A percentile compares a stretch with the other conserved stretches of the same genome.
Conservation (phyloP, 805 yeast genomes). For the Metschnikowia aberdeeniae region DNA sequence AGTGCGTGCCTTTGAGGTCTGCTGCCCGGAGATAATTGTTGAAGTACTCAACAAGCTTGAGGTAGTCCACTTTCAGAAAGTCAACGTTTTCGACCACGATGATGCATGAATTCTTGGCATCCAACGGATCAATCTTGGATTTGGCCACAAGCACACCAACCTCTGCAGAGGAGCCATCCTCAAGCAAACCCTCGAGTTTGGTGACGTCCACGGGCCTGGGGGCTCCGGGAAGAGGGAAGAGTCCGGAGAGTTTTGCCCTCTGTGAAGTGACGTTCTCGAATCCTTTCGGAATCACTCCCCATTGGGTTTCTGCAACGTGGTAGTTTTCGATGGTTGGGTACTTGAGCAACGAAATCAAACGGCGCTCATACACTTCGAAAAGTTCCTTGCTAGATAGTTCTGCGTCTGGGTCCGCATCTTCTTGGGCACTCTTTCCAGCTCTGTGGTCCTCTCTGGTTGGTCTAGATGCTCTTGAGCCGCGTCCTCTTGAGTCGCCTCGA, state of each 20-base stretch:
- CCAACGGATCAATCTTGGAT: slow-evolving; percentile 37
- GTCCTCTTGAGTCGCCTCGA: slow-evolving; percentile 5
- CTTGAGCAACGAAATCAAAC: slow-evolving; percentile 31
- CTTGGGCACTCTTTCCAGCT: not conserved
- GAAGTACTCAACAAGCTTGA: slow-evolving; percentile 41
- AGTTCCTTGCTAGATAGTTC: slow-evolving; percentile 19
- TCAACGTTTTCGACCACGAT: slow-evolving; percentile 31
- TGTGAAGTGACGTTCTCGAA: slow-evolving; percentile 72
- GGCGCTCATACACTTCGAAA: slow-evolving; percentile 21
- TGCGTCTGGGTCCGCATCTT: slow-evolving; percentile 13
- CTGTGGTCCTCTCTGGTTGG: slow-evolving; percentile 3
- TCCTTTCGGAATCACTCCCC: slow-evolving; percentile 73
- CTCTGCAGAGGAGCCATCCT: slow-evolving; percentile 27
- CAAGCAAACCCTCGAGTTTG: slow-evolving; percentile 36
- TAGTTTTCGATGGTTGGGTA: slow-evolving; percentile 50
- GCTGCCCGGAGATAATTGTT: slow-evolving; percentile 43
- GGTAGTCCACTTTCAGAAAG: slow-evolving; percentile 29
- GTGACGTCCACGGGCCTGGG: slow-evolving; percentile 44
- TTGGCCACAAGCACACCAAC: slow-evolving; percentile 29
- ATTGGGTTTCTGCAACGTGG: slow-evolving; percentile 47
- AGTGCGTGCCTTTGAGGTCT: slow-evolving; percentile 37
- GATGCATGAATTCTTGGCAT: slow-evolving; percentile 31
- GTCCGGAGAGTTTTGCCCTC: slow-evolving; percentile 72
- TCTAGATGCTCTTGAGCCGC: slow-evolving; percentile 6
- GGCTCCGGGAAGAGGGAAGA: slow-evolving; percentile 60